Evolutionary conservation across 768 basidiomycete genomes (phyloP).

Genomic region (Boletales sp.): DNA sequence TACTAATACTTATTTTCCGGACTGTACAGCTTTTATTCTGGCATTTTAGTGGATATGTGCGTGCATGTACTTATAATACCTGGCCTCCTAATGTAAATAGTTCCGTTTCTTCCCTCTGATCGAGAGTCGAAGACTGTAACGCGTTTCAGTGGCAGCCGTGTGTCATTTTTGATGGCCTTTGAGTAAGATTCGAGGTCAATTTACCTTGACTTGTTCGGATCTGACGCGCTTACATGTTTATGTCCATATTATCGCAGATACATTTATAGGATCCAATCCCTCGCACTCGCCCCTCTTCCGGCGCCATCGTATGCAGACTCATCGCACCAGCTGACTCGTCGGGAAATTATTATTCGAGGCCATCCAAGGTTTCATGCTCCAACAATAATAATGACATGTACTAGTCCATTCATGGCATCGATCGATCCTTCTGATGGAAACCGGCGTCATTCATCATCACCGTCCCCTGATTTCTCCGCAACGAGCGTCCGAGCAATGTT

Average conservation of each 20-base stretch:
- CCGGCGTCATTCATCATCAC: constrained; percentile 10
- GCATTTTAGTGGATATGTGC: constrained; percentile 34
- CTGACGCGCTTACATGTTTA: constrained; percentile 27
- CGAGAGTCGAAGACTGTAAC: constrained; percentile 12
- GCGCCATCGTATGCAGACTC: constrained; percentile 4
- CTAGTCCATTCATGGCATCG: constrained; percentile 23
- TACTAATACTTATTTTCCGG: constrained; percentile 33
- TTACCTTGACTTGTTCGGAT: constrained; percentile 29
- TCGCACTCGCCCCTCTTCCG: constrained; percentile 8
- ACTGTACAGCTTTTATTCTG: constrained; percentile 34
- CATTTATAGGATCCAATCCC: constrained; percentile 1
- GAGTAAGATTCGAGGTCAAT: constrained; percentile 22
- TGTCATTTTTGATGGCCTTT: constrained; percentile 31
- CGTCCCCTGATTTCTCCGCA: constrained; percentile 6
- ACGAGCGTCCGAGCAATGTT: background rate
- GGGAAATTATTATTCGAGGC: constrained; percentile 7
- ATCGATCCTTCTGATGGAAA: constrained; percentile 33
- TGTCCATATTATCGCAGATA: background rate
- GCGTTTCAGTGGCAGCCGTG: constrained; percentile 12
- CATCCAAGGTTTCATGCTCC: background rate
- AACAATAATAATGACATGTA: background rate
- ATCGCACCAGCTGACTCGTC: constrained; percentile 2
- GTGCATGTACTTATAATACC: constrained; percentile 37
- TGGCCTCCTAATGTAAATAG: constrained; percentile 31
- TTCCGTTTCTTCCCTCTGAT: constrained; percentile 7